Evolutionary conservation across 2,329 filamentous ascomycete species (phyloP).

Genomic region (Cercospora janseana): DNA sequence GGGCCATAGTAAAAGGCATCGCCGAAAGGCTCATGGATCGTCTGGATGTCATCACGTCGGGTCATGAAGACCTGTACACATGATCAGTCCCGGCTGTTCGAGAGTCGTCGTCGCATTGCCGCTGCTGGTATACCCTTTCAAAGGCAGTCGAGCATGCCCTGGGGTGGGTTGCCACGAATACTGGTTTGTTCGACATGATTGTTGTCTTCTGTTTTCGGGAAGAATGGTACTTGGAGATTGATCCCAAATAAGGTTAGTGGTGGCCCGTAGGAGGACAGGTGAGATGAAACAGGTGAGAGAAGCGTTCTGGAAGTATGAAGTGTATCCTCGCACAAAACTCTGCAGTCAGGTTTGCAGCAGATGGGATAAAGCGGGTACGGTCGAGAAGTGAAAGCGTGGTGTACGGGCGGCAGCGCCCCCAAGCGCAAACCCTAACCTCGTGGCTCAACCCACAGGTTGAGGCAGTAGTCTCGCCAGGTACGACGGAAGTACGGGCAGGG

Average conservation of each 20-base stretch:
- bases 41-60: slow-evolving; percentile 73
- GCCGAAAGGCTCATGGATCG: slow-evolving; percentile 92
- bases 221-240: neutral
- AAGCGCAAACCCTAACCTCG: slow-evolving; percentile 16
- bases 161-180: slow-evolving; percentile 92
- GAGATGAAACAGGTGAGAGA: neutral
- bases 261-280: neutral
- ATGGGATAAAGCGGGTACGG: slow-evolving; percentile 1
- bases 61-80: slow-evolving; percentile 89
- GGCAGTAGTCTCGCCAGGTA: slow-evolving; percentile 8
- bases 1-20: slow-evolving; percentile 96
- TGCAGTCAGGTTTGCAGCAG: slow-evolving; percentile 7
- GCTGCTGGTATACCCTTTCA: slow-evolving; percentile 68
- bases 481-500: slow-evolving; percentile 1
- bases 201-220: slow-evolving; percentile 4
- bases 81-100: slow-evolving; percentile 13
- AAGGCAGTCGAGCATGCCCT: slow-evolving; percentile 95
- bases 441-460: slow-evolving; percentile 19
- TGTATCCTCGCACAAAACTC: neutral
- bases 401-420: slow-evolving; percentile 4
- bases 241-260: neutral
- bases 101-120: neutral
- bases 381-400: neutral
- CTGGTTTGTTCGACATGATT: slow-evolving; percentile 70
- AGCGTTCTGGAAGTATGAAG: neutral